Evolutionary conservation across 192 early-diverging fungal species (phyloP), one percentile per base, ranked within the genome.

Genomic region (Entomortierella parvispora): DNA sequence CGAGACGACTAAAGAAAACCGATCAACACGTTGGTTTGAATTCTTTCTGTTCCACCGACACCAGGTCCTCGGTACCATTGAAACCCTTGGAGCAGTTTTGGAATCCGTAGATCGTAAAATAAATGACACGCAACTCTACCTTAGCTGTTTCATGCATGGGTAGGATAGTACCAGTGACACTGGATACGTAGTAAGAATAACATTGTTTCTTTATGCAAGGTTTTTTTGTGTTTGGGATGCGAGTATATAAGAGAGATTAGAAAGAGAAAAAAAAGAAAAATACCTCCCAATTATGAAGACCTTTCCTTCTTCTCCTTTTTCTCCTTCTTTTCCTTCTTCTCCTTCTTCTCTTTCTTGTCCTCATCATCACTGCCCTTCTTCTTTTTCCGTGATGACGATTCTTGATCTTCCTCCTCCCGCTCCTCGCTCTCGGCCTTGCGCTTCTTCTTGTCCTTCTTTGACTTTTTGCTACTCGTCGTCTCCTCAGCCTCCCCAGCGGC

Each of bases 301-400:
- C 63, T 63, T 14, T 62, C 34, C 53, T 71, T 55, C 69, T 71
- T 62, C n/a, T 70, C 49, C 50, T 69, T 61, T 49, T 70, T 47
- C 11, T 58, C 50, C 57, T 60, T 59, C 49, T 74, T 48, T 42
- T 72, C 53, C 20, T 58, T 25, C 23, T 62, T 40, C 51, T 62
- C 37, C 11, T 43, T 22, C 52, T 71, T 50, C 25, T 60, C 63
- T 0, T 65, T 26, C 40, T 74, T 46, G 29, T 37, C 58, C 3
- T 45, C 42, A 10, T 15, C 50, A n/a, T 26, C 45, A 17, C 37
- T 37, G 31, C 56, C 52, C 60, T 32, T 58, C 37, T 54, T 60
- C 49, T 72, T 72, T 49, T 63, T 58, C 55, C 47, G 43, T 40
- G 69, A 56, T 11, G 60, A n/a, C 6, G 28, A 44, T 2, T 46